Base-by-base conservation (phyloP, 257 asterid genomes). In the Solanum verrucosum region DNA sequence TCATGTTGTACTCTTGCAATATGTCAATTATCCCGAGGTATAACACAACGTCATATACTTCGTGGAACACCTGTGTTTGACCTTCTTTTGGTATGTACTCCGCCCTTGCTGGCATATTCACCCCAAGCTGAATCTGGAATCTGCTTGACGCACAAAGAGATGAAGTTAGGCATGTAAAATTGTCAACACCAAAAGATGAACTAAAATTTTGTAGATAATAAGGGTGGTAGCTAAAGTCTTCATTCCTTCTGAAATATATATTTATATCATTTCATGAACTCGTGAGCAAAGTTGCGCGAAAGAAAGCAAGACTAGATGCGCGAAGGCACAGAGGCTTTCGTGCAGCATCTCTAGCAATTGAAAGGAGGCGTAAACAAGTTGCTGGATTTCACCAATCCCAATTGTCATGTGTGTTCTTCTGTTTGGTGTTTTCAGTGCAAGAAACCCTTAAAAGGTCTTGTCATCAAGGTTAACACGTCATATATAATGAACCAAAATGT, bases 91-190 rank as follows among this genome's bases (percentile, higher is more conserved):
- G 94, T 56, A 93, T 90, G 40, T 78, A 95, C 91, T 97, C 99
- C 1, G 99, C 99, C 90, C 99, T 94, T 42, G 99, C 98, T 21
- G 99, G 99, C 99, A 97, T 93, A 87, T 95, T 97, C 87, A 97
- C 99, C 84, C 99, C 99, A 9, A 96, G 98, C 90, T 95, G 99
- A 93, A 96, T 94, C 90, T 96, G 99, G n/a, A 96, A 93, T 89
- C 99, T 97, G 98, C 83, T 88, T 42, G 37, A 79, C 37, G 23
- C 79, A 37, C 86, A 73, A 72, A 78, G 84, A 85, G 70, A 83
- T 59, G 49, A n/a, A 7, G 5, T 72, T 72, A 16, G 70, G 31
- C 65, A 46, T 72, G 20, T 20, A 38, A 0, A 68, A 85, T 29
- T 21, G 27, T 40, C 65, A 67, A 49, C 46, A 20, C 18, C 27